A percentile compares a stretch with the other conserved stretches of the same genome.
Conservation (phyloP, 1,139 yeast species). For the Saccharomyces hybrid region DNA sequence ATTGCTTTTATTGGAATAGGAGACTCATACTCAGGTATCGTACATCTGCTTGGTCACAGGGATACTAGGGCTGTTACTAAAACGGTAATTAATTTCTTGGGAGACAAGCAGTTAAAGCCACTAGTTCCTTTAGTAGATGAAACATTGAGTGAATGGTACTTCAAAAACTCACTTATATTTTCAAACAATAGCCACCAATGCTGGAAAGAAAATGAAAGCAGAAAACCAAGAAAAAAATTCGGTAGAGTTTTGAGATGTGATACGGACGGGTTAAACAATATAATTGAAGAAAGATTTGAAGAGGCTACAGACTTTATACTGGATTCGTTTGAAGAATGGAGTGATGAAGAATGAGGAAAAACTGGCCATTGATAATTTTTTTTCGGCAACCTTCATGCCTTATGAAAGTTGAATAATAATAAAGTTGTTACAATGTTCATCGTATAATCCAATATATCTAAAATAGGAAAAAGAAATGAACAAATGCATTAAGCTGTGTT, state of each 20-base stretch:
- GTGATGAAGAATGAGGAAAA: conserved; percentile 26
- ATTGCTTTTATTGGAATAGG: conserved; percentile 84
- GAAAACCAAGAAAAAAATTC: conserved; percentile 79
- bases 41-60: conserved; percentile 82
- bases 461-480: neutral
- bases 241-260: conserved; percentile 79
- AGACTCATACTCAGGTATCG: conserved; percentile 80
- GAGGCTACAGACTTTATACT: conserved; percentile 79
- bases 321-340: conserved; percentile 53
- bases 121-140: conserved; percentile 85
- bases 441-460: neutral
- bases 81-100: conserved; percentile 68
- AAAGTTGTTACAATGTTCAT: neutral
- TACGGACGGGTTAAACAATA: conserved; percentile 66
- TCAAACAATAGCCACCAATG: conserved; percentile 68
- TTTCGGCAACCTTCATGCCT: neutral
- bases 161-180: conserved; percentile 75
- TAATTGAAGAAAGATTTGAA: conserved; percentile 73
- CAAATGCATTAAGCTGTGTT: neutral
- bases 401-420: neutral
- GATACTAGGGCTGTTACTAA: conserved; percentile 56
- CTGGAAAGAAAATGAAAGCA: conserved; percentile 58
- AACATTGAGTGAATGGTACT: conserved; percentile 78
- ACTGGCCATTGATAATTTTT: neutral
- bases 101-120: conserved; percentile 59